Evolutionary conservation across 2,329 filamentous ascomycete species (phyloP).

Genomic region (Cladorrhinum sp.): DNA sequence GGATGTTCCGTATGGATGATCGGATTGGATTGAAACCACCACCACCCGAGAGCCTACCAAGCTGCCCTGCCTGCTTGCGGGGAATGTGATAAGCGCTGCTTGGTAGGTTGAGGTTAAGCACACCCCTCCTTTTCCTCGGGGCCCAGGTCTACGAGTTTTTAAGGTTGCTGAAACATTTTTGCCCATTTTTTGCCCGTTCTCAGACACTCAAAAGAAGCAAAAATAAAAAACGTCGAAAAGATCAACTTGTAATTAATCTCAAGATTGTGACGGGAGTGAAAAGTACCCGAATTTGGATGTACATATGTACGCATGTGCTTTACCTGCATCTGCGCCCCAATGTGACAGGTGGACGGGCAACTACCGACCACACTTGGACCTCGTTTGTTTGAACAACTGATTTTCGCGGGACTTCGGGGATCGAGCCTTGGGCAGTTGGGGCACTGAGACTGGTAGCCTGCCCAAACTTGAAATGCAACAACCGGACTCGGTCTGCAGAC

Average conservation of each 20-base stretch:
- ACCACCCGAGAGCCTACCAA: background rate
- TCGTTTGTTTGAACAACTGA: background rate
- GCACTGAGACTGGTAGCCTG: background rate
- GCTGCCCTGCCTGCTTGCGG: no score
- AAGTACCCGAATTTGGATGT: background rate
- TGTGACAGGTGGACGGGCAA: background rate
- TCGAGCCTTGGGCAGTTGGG: no score
- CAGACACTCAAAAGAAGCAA: no score
- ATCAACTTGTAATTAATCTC: background rate
- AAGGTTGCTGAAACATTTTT: background rate
- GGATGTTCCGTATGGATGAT: background rate
- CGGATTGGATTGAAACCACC: background rate
- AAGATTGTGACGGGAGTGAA: background rate
- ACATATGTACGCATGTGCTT: background rate
- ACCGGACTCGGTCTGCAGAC: background rate
- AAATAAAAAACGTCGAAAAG: no score
- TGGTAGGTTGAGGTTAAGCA: no score
- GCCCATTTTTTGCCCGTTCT: background rate
- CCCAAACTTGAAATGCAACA: background rate
- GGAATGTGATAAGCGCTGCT: no score
- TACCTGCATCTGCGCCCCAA: background rate
- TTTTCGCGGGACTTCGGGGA: no score
- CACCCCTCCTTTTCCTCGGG: no score
- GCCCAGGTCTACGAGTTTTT: no score
- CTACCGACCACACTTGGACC: background rate